A percentile compares a stretch with the other conserved stretches of the same genome.
These are phyloP conservation scores for Priceomyces carsonii DNA, from an alignment of 805 yeast species.

Conservation along the genomic window DNA sequence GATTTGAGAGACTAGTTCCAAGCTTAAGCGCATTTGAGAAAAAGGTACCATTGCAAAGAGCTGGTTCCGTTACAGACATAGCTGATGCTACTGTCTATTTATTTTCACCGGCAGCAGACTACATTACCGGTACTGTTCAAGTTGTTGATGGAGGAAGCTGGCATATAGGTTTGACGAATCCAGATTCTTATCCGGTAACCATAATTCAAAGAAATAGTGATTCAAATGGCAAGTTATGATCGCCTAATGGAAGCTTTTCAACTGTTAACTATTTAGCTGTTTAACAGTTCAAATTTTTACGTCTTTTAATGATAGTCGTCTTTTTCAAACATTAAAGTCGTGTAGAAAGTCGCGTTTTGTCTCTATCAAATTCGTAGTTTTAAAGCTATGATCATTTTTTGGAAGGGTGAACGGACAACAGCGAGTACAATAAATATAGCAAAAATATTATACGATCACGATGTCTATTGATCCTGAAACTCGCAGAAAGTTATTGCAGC, in stretches of 20 bases:
- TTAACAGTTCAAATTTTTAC: too few relatives aligned
- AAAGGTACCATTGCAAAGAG: constrained; percentile 63
- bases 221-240: constrained; percentile 13
- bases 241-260: too few relatives aligned
- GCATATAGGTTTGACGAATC: constrained; percentile 57
- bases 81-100: constrained; percentile 84
- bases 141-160: constrained; percentile 91
- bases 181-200: constrained; percentile 33
- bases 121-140: constrained; percentile 74
- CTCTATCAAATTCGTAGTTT: too few relatives aligned
- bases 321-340: too few relatives aligned
- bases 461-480: constrained; percentile 92
- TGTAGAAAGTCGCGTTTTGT: too few relatives aligned
- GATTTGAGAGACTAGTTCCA: constrained; percentile 60
- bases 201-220: constrained; percentile 16
- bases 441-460: constrained; percentile 1
- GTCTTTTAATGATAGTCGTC: constrained; percentile 2
- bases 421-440: too few relatives aligned
- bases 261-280: not conserved
- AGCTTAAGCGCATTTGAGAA: constrained; percentile 29
- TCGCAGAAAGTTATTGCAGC: constrained; percentile 69
- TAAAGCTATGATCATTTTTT: too few relatives aligned
- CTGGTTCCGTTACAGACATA: constrained; percentile 73
- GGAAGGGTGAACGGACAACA: too few relatives aligned
- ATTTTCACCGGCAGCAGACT: constrained; percentile 78